A percentile compares a stretch with the other conserved stretches of the same genome.
Conservation (phyloP, 441 rosid species). For the Sinapis alba region DNA sequence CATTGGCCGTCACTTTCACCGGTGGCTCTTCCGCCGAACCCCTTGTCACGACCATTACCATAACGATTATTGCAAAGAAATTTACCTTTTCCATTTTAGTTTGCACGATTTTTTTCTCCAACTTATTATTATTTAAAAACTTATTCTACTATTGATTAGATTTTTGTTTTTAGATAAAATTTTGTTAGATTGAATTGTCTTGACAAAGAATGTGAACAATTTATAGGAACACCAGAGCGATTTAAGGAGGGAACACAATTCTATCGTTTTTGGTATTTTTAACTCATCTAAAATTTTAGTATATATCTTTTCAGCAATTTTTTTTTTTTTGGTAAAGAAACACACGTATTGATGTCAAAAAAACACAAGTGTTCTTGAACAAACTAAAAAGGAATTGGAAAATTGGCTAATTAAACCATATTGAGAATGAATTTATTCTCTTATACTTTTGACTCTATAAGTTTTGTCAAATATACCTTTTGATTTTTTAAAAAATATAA, state of each 20-base stretch:
- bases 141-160: constrained; percentile 26
- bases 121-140: neutral
- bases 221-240: constrained; percentile 8
- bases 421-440: no score
- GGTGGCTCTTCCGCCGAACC: constrained; percentile 26
- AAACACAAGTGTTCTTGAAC: no score
- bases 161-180: neutral
- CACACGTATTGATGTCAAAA: no score
- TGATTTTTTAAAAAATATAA: no score
- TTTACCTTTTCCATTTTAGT: constrained; percentile 20
- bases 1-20: constrained; percentile 14
- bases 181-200: constrained; percentile 3
- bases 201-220: constrained; percentile 9
- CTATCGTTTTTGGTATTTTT: neutral
- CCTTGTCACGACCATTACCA: constrained; percentile 23
- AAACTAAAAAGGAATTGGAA: no score
- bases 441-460: no score
- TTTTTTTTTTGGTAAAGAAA: no score
- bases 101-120: constrained; percentile 4
- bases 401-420: no score
- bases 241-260: constrained; percentile 5
- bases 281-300: neutral
- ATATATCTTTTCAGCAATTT: neutral
- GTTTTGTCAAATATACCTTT: no score
- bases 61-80: constrained; percentile 5